Evolutionary conservation across 495 filamentous ascomycete species (phyloP), one percentile per base, ranked within the genome.

Genomic region (Annulohypoxylon bovei): DNA sequence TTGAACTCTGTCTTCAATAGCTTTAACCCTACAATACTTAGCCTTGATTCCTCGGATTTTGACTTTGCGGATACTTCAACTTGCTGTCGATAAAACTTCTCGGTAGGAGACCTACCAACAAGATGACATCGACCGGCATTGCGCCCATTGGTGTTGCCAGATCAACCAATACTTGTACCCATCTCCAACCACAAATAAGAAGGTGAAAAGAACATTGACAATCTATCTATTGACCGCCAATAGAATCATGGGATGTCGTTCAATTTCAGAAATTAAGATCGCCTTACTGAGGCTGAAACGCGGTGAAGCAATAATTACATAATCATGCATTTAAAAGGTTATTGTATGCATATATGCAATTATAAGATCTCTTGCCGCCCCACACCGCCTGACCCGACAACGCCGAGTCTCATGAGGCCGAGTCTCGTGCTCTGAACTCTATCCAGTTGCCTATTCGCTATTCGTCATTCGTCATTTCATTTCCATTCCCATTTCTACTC

Each of bases 351-450:
- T 35, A 60, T 42, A 42, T 52, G 37, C 47, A 30, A 46, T 11
- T 22, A 44, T 8, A 3, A 20, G 6, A 6, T n/a, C 1, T 9
- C 3, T 22, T 1, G 14, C 9, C 22, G 14, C 12, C 12, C 67
- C 42, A 46, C 67, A 55, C 59, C 42, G 1, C 35, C 40, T 69
- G 25, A 71, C 42, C 58, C 52, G 53, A 37, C 40, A 62, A 62
- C 28, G 20, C 40, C 61, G 52, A n/a, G 50, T 55, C 52, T 42
- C 16, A 44, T 63, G 69, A 52, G 44, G 11, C 35, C 49, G 57
- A 47, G 68, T 63, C 68, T 71, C 69, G 63, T 71, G 68, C 62
- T 57, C 55, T n/a, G n/a, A 22, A 52, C 56, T 18, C 66, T 56
- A 23, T 25, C 39, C n/a, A 32, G 28, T 28, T 65, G 28, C 58